phyloP scores from a whole-genome alignment of 306 rosid species.

The Psophocarpus tetragonolobus region DNA sequence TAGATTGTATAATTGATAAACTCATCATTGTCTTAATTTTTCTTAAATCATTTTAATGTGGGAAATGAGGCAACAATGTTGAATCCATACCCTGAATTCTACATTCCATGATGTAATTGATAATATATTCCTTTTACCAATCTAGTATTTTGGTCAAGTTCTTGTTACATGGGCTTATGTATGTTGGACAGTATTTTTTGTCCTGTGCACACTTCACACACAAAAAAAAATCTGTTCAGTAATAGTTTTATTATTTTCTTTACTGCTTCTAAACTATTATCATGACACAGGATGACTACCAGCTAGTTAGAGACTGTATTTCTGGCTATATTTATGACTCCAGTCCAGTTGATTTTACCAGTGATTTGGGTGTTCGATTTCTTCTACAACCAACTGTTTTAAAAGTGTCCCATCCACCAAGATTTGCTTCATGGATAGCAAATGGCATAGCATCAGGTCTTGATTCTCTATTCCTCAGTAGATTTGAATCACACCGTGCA shows the following conservation, averaged over 20 bases:
- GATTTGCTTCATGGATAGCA: constrained; percentile 75
- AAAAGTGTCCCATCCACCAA: constrained; percentile 80
- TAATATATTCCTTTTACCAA: constrained; percentile 17
- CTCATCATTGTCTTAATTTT: background rate
- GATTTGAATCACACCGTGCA: constrained; percentile 92
- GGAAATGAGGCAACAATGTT: background rate
- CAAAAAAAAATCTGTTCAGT: background rate
- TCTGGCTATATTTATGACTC: constrained; percentile 92
- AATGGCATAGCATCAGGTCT: constrained; percentile 85
- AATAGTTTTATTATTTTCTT: constrained; percentile 24
- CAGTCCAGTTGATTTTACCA: constrained; percentile 94
- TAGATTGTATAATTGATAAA: constrained; percentile 19
- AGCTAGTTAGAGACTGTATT: constrained; percentile 76
- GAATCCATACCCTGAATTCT: background rate
- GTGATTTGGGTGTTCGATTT: constrained; percentile 87
- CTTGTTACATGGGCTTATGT: constrained; percentile 1
- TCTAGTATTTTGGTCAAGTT: constrained; percentile 15
- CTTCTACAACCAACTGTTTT: constrained; percentile 77
- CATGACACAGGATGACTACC: constrained; percentile 64
- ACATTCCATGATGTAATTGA: background rate
- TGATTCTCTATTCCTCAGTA: constrained; percentile 80
- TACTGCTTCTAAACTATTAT: constrained; percentile 27
- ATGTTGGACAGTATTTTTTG: background rate
- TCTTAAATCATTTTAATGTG: constrained; percentile 20
- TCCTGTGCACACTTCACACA: constrained; percentile 14